Base-by-base conservation (phyloP, 352 stramenopile genomes). In the Pythium myriotylum region DNA sequence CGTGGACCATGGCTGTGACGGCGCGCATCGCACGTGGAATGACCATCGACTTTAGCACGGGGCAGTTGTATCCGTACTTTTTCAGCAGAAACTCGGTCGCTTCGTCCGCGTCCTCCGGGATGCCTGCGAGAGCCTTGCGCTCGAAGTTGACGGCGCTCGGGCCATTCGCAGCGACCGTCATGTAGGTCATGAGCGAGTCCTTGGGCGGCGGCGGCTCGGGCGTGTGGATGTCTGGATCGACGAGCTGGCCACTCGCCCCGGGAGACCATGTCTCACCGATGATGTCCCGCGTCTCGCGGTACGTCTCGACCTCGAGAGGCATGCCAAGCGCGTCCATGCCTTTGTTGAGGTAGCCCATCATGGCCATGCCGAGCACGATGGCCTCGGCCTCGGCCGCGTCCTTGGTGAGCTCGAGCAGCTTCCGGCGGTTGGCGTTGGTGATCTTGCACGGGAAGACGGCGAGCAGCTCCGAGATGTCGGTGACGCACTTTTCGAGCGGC, bases 321-420 rank as follows among this genome's bases (percentile, higher is more conserved):
- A 66, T 66, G 10, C 59, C 59, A 29, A 66, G 24, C 22, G 49
- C 59, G 37, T 66, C 59, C 59, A 66, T 66, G 1, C 48, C 43
- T 24, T 66, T 66, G 59, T 66, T 66, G 23, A 66, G 49, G 49
- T 66, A 66, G 2, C 59, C 59, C 59, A 66, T 66, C 59, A 66
- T 66, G 0, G 59, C 59, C 49, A 59, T 66, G 10, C 40, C 59
- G 0, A 66, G 41, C 9, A 66, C 41, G 19, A 66, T 50, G 16
- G 59, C 33, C 26, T 66, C 59, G 7, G 59, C 52, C 14, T 41
- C 52, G 1, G 39, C 49, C 2, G 59, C 48, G n/a, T 55, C 33
- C 32, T 53, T 53, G 10, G 52, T 33, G 5, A 53, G 50, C 24
- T 54, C 33, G 14, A 32, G 59, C 50, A 66, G 37, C 16, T 27